phyloP scores from a whole-genome alignment of 345 rosid genomes.

The Camelina hispida region DNA sequence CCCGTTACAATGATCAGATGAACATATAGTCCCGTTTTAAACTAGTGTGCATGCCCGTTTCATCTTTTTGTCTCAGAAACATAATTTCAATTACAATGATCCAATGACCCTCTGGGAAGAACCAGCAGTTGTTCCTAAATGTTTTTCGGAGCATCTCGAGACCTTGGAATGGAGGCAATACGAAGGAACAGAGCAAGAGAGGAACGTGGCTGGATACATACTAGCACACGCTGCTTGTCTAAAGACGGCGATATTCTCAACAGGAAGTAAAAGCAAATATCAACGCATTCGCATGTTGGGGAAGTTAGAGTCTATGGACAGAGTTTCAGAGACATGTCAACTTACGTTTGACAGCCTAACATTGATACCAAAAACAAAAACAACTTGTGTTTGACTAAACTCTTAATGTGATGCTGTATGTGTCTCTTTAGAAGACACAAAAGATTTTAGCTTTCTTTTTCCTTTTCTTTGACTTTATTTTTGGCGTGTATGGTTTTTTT shows the following conservation, averaged over 20 bases:
- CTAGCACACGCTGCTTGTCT: constrained; percentile 28
- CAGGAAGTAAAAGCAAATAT: neutral
- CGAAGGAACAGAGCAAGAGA: constrained; percentile 32
- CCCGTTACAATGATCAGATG: too few relatives aligned
- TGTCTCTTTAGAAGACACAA: neutral
- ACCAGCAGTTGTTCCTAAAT: constrained; percentile 12
- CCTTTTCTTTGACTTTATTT: too few relatives aligned
- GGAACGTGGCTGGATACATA: constrained; percentile 16
- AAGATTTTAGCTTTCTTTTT: too few relatives aligned
- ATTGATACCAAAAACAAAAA: too few relatives aligned
- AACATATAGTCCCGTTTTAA: too few relatives aligned
- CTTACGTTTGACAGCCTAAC: neutral
- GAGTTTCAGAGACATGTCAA: constrained; percentile 22
- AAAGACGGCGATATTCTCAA: constrained; percentile 24
- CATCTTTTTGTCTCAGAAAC: constrained; percentile 17
- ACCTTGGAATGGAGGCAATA: constrained; percentile 34
- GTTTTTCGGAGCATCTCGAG: constrained; percentile 25
- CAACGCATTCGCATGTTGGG: neutral
- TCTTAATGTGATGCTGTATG: neutral
- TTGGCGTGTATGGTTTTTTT: too few relatives aligned
- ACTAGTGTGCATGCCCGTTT: too few relatives aligned
- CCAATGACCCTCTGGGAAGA: neutral
- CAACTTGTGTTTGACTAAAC: constrained; percentile 10
- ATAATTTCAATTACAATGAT: constrained; percentile 9
- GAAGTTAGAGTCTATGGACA: constrained; percentile 15